Base-by-base conservation (phyloP, 495 filamentous ascomycete species). In the Elaphomyces granulatus region DNA sequence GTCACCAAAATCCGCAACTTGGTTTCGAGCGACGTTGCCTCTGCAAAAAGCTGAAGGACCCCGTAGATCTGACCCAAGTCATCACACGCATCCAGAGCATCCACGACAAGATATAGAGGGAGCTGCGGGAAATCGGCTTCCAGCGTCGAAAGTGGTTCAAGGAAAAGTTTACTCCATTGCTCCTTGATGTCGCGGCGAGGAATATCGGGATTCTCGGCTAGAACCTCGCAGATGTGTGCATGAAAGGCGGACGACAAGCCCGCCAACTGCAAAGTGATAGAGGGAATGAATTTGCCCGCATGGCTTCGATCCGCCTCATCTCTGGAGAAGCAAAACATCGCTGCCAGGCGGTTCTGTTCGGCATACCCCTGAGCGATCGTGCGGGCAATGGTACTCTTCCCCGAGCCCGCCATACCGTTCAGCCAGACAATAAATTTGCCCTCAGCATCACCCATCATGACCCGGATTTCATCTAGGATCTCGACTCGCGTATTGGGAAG, bases 81-180 rank as follows among this genome's bases (percentile, higher is more conserved):
- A 1, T 63, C 63, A 42, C 66, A 74, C 43, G 72, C 67, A 37
- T 73, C 71, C 14, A 75, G 53, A 39, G 70, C 70, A 44, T 75
- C 70, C 9, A 72, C 51, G 12, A 64, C 40, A 10, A 56, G n/a
- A 14, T 40, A 23, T 10, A 20, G 42, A 43, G 28, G 40, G 19
- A 15, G 31, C 43, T 48, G 36, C 3, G 20, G 7, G 18, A 26
- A 18, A n/a, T 9, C 3, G 31, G 20, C 19, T 3, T 37, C n/a
- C 3, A 50, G 20, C 6, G 32, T 16, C 15, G 31, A 34, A 0
- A 72, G 45, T 9, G 64, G 66, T 20, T 61, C 20, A 38, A 68
- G 42, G 45, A 68, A 47, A 10, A 77, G 60, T 48, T 66, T 55
- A 3, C 67, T 47, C 44, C 67, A 74, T 49, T 76, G 71, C 1